Evolutionary conservation across 2,329 filamentous ascomycete genomes (phyloP).

Genomic region (Fusarium praegraminearum): DNA sequence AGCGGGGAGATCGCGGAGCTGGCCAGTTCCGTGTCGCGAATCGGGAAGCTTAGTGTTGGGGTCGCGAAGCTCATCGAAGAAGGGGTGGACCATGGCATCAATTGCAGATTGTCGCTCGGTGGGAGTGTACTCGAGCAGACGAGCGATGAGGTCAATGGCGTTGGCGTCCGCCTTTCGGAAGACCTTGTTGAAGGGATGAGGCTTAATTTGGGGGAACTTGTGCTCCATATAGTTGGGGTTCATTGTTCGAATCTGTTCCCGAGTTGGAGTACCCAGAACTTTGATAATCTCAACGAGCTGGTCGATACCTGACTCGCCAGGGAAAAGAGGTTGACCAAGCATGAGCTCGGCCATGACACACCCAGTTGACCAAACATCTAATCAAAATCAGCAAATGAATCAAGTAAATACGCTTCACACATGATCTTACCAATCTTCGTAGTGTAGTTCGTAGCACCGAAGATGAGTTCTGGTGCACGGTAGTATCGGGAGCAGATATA

Average conservation of each 20-base stretch:
- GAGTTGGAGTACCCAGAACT: constrained; percentile 93
- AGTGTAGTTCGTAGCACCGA: constrained; percentile 98
- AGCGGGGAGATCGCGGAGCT: constrained; percentile 82
- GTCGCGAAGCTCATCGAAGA: constrained; percentile 97
- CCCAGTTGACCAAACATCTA: constrained; percentile 99
- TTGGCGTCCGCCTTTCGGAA: constrained; percentile 95
- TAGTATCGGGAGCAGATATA: constrained; percentile 99
- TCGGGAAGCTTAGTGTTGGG: constrained; percentile 92
- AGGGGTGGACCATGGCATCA: constrained; percentile 97
- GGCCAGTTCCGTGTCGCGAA: constrained; percentile 87
- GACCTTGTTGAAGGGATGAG: constrained; percentile 98
- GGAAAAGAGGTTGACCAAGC: constrained; percentile 97
- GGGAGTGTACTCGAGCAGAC: constrained; percentile 94
- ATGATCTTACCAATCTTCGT: constrained; percentile 92
- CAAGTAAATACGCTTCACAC: neutral
- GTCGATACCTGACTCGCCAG: constrained; percentile 97
- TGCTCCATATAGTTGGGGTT: constrained; percentile 99
- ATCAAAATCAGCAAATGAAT: constrained; percentile 58
- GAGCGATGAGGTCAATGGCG: constrained; percentile 94
- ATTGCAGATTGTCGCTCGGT: constrained; percentile 94
- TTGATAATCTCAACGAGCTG: constrained; percentile 99
- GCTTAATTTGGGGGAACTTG: constrained; percentile 99
- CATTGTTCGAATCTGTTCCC: constrained; percentile 99
- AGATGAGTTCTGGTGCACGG: constrained; percentile 96
- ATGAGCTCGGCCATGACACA: constrained; percentile 99